Evolutionary conservation across 306 rosid genomes (phyloP), one percentile per base, ranked within the genome.

Genomic region (Lupinus albus): DNA sequence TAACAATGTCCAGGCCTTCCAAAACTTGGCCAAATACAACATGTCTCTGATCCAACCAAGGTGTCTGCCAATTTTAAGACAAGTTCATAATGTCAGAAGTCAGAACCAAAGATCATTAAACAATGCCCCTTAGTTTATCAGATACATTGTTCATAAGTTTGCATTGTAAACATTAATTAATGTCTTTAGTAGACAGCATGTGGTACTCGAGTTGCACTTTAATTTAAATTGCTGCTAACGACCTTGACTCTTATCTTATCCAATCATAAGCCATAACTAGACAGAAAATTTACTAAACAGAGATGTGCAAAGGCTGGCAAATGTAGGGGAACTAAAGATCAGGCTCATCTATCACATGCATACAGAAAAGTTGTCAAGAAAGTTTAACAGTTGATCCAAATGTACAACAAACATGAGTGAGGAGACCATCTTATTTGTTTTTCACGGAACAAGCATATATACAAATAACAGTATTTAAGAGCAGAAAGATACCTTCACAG

Each of bases 21-120:
- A 93, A 72, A 70, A 93, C 99, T 93, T 93, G 96, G 72, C 99
- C 99, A 75, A 93, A 89, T 59, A 89, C 99, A 7, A 93, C 99
- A 69, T 93, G 98, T 83, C 95, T 81, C 80, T 86, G 84, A 67
- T 93, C 95, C 78, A 93, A 76, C 98, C 98, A 93, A 6, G 87
- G 95, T 2, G 98, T 89, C 98, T 93, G 92, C 50, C 78, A 80
- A 69, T 51, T 70, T 51, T 18, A 55, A 76, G 13, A 53, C 35
- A 61, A 21, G 51, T 47, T 39, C 4, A 60, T 38, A 52, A 68
- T 49, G 57, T 68, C 71, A 61, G 44, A n/a, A 64, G 15, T 63
- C 71, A 61, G 51, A 16, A 64, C 13, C 66, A 69, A 14, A n/a
- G 39, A 62, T 51, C 57, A 57, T 13, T 3, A 17, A 64, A 55